phyloP scores from a whole-genome alignment of 2,329 filamentous ascomycete genomes.

The Cryphonectria naterciae region DNA sequence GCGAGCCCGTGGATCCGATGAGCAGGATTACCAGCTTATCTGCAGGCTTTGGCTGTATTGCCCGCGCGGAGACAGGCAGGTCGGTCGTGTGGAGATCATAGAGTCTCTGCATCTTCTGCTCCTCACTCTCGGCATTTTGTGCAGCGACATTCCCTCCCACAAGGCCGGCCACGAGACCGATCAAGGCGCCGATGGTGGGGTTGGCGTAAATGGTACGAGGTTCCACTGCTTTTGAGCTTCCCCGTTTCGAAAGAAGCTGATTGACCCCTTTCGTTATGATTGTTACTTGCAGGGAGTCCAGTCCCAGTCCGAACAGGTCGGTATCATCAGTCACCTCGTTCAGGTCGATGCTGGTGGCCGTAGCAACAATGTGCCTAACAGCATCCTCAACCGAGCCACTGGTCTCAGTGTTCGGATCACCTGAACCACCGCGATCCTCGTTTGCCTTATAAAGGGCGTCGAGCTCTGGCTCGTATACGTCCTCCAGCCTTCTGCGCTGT shows the following conservation, averaged over 20 bases:
- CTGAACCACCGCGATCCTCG: neutral
- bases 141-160: neutral
- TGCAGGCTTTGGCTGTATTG: conserved; percentile 1
- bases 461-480: conserved; percentile 48
- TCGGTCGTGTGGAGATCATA: conserved; percentile 15
- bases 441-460: conserved; percentile 42
- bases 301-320: conserved; percentile 16
- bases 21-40: conserved; percentile 15
- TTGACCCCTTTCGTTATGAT: conserved; percentile 11
- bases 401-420: neutral
- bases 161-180: conserved; percentile 9
- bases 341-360: conserved; percentile 9
- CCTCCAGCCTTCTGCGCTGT: conserved; percentile 43
- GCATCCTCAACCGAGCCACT: conserved; percentile 7
- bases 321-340: conserved; percentile 15
- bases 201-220: conserved; percentile 16
- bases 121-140: neutral
- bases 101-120: conserved; percentile 18
- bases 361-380: conserved; percentile 8
- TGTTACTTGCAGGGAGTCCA: conserved; percentile 23
- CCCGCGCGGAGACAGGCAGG: conserved; percentile 13
- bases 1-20: conserved; percentile 24
- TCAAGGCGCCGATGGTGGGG: conserved; percentile 14
- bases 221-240: conserved; percentile 8
- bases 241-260: conserved; percentile 7